A percentile compares a stretch with the other conserved stretches of the same genome.
phyloP scores from a whole-genome alignment of 75 land plant genomes.

The Azolla pinnata region DNA sequence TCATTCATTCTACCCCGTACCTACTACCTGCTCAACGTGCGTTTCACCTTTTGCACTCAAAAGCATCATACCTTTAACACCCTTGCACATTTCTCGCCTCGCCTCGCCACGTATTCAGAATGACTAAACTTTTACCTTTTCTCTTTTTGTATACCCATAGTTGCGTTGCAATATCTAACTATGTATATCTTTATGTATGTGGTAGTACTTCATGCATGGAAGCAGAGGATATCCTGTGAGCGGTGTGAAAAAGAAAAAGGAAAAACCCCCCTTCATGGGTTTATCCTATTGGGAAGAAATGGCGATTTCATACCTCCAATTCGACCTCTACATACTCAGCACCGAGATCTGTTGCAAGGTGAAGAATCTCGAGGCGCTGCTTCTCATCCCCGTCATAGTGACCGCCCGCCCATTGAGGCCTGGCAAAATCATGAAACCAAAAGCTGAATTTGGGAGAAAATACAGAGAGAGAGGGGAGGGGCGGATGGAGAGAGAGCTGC shows the following conservation, averaged over 20 bases:
- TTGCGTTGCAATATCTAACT: too few relatives aligned
- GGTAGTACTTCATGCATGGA: neutral
- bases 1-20: too few relatives aligned
- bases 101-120: neutral
- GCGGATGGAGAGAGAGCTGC: neutral
- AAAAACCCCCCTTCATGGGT: neutral
- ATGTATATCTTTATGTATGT: too few relatives aligned
- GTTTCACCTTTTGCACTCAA: too few relatives aligned
- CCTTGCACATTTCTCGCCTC: too few relatives aligned
- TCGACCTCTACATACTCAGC: conserved; percentile 80
- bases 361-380: conserved; percentile 39
- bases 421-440: conserved; percentile 14
- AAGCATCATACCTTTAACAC: too few relatives aligned
- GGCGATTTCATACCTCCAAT: conserved; percentile 43
- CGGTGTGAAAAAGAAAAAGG: neutral
- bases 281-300: neutral
- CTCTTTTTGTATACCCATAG: too few relatives aligned
- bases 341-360: conserved; percentile 59
- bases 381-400: conserved; percentile 64
- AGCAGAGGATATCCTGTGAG: neutral
- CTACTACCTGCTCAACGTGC: too few relatives aligned
- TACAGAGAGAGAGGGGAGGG: neutral
- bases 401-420: conserved; percentile 86
- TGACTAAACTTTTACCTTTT: neutral
- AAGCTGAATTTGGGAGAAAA: neutral